A percentile compares a stretch with the other conserved stretches of the same genome.
Conservation (phyloP, 2,329 filamentous ascomycete genomes). For the Venturia nashicola region DNA sequence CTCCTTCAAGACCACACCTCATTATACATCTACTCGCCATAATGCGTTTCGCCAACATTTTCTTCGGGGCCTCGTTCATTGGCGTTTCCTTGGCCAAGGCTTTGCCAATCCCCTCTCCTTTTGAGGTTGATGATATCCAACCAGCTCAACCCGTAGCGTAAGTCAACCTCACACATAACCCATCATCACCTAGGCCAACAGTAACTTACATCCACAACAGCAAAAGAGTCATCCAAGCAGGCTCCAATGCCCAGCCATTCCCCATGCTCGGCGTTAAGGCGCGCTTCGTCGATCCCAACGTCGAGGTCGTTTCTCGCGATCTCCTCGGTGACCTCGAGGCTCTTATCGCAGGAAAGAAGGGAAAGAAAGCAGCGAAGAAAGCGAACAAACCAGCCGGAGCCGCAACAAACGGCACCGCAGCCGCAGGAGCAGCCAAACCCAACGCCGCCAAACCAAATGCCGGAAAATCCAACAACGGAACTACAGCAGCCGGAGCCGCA, state of each 20-base stretch:
- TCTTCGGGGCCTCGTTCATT: conserved; percentile 1
- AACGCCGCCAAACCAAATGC: background rate
- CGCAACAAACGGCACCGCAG: background rate
- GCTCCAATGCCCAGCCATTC: background rate
- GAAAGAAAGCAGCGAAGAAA: background rate
- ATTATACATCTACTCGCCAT: background rate
- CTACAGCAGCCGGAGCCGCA: background rate
- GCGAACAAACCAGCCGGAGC: background rate
- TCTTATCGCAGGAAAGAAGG: background rate
- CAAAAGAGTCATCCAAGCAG: background rate
- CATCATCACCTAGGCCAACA: background rate
- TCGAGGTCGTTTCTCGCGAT: background rate
- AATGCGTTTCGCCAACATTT: conserved; percentile 1
- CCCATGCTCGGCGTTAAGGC: background rate
- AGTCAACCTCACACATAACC: background rate
- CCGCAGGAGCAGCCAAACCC: background rate
- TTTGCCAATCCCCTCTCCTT: background rate
- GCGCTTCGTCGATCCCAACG: background rate
- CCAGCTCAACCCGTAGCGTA: background rate
- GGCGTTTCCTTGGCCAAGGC: conserved; percentile 1
- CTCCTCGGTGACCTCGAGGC: background rate
- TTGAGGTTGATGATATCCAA: background rate
- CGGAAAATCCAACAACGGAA: background rate
- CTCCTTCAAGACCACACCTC: background rate
- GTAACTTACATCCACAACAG: background rate